phyloP scores from a whole-genome alignment of 257 asterid species.

The Capsicum pubescens region DNA sequence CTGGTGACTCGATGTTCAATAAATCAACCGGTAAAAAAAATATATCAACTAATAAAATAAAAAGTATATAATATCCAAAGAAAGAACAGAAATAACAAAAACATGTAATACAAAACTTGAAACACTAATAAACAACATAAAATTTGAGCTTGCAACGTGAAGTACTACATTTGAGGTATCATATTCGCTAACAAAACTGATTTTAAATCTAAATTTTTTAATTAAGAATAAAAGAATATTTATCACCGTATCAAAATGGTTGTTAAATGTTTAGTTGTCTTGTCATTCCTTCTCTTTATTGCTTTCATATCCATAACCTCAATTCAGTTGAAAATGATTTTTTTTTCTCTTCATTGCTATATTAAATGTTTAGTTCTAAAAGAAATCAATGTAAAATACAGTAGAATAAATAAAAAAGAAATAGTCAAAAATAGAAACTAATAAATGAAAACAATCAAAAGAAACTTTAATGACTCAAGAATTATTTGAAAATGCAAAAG shows the following conservation, averaged over 20 bases:
- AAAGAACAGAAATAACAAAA: too few relatives aligned
- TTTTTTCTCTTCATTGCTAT: background rate
- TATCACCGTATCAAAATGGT: background rate
- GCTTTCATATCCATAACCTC: background rate
- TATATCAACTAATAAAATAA: too few relatives aligned
- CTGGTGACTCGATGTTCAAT: too few relatives aligned
- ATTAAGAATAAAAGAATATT: background rate
- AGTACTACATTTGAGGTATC: background rate
- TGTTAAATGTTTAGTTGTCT: too few relatives aligned
- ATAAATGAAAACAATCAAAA: conserved; percentile 10
- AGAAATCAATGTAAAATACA: background rate
- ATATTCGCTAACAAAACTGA: background rate
- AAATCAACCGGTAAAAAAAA: too few relatives aligned
- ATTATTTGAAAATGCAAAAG: background rate
- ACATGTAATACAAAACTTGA: too few relatives aligned
- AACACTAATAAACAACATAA: too few relatives aligned
- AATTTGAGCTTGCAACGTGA: background rate
- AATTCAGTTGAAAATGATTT: background rate
- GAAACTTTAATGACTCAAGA: background rate
- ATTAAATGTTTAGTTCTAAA: background rate
- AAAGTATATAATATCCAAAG: too few relatives aligned
- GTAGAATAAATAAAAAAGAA: background rate
- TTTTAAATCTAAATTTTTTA: background rate
- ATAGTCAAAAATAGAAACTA: background rate
- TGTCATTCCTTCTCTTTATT: background rate